Conservation (phyloP, 805 yeast genomes). For the Candida sonorensis region DNA sequence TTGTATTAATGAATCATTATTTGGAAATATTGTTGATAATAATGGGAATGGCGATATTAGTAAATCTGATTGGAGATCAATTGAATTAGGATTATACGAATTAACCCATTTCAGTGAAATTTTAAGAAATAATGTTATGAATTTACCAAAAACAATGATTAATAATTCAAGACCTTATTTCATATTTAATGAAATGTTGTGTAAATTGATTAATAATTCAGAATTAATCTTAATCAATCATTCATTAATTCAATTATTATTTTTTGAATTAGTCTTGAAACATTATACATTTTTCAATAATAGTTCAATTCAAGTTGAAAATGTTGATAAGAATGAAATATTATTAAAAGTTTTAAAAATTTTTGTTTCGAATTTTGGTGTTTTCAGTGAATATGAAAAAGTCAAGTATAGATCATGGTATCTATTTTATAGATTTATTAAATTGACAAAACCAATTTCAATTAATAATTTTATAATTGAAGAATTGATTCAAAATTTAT, state of each 20-base stretch:
- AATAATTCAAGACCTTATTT: constrained; percentile 58
- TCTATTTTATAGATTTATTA: constrained; percentile 74
- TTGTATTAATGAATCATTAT: constrained; percentile 43
- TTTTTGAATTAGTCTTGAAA: constrained; percentile 80
- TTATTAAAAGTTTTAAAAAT: constrained; percentile 62
- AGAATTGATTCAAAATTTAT: constrained; percentile 51
- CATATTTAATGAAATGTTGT: constrained; percentile 55
- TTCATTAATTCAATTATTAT: constrained; percentile 73
- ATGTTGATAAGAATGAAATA: constrained; percentile 39
- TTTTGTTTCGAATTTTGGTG: constrained; percentile 75
- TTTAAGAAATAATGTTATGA: constrained; percentile 69
- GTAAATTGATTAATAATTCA: constrained; percentile 33
- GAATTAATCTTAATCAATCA: constrained; percentile 47
- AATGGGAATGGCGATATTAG: too few relatives aligned
- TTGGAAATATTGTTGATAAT: too few relatives aligned
- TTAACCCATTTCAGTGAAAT: constrained; percentile 74
- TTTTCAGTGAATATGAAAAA: constrained; percentile 64
- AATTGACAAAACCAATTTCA: constrained; percentile 64
- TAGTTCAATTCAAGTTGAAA: constrained; percentile 33
- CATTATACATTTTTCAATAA: constrained; percentile 59
- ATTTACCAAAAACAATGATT: constrained; percentile 59
- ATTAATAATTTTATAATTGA: constrained; percentile 45
- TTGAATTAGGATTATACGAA: constrained; percentile 84
- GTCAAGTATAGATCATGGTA: constrained; percentile 90
- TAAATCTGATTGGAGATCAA: constrained; percentile 80